A percentile compares a stretch with the other conserved stretches of the same genome.
Conservation (phyloP, 768 basidiomycete species). For the Phanerochaete carnosa region DNA sequence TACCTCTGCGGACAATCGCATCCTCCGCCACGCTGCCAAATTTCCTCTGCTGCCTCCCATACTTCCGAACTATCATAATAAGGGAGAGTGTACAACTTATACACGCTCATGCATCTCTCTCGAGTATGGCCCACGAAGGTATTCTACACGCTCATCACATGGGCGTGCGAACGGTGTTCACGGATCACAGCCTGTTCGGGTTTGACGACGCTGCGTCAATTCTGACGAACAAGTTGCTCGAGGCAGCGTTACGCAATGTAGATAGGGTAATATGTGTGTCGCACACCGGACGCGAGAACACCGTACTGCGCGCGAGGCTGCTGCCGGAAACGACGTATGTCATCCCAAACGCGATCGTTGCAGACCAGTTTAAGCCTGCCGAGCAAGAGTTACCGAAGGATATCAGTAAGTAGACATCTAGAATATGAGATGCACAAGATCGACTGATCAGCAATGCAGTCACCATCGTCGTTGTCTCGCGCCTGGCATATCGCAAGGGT, state of each 20-base stretch:
- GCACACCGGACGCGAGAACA: slow-evolving; percentile 98
- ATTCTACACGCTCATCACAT: slow-evolving; percentile 87
- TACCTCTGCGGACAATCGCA: slow-evolving; percentile 85
- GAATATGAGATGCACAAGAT: neutral
- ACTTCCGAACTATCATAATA: slow-evolving; percentile 83
- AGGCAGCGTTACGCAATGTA: slow-evolving; percentile 81
- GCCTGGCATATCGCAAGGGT: slow-evolving; percentile 93
- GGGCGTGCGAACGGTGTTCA: slow-evolving; percentile 89
- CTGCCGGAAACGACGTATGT: slow-evolving; percentile 73
- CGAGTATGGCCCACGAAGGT: slow-evolving; percentile 88
- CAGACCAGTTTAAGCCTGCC: slow-evolving; percentile 79
- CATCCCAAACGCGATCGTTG: slow-evolving; percentile 89
- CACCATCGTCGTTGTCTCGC: slow-evolving; percentile 86
- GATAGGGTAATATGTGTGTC: slow-evolving; percentile 96
- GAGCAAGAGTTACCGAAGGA: slow-evolving; percentile 18
- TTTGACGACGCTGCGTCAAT: slow-evolving; percentile 98
- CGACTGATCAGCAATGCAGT: slow-evolving; percentile 42
- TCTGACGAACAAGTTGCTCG: slow-evolving; percentile 92
- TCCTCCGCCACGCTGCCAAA: slow-evolving; percentile 94
- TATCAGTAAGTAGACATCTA: slow-evolving; percentile 12
- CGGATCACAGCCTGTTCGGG: slow-evolving; percentile 95
- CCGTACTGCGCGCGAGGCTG: slow-evolving; percentile 81
- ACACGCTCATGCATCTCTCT: slow-evolving; percentile 90
- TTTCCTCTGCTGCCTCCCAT: slow-evolving; percentile 89
- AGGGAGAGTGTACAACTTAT: slow-evolving; percentile 85